Conservation (phyloP, 345 rosid species). For the Nephelium lappaceum region DNA sequence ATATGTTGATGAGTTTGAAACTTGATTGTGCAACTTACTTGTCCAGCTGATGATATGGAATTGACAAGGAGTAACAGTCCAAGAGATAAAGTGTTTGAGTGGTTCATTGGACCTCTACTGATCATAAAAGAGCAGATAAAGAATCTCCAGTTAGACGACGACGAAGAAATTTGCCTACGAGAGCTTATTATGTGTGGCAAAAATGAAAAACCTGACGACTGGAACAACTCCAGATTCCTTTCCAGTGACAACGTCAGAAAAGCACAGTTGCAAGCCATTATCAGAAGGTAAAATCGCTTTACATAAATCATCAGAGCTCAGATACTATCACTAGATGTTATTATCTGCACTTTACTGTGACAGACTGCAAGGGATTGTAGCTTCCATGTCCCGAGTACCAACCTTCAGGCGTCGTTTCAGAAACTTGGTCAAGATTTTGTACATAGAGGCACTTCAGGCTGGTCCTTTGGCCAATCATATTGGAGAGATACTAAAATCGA, state of each 20-base stretch:
- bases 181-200: constrained; percentile 46
- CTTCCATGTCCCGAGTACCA: constrained; percentile 69
- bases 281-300: constrained; percentile 55
- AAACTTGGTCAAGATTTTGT: constrained; percentile 59
- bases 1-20: neutral
- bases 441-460: constrained; percentile 58
- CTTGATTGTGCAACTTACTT: constrained; percentile 1
- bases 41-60: constrained; percentile 64
- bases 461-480: constrained; percentile 41
- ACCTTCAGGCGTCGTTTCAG: constrained; percentile 72
- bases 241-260: constrained; percentile 55
- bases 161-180: constrained; percentile 62
- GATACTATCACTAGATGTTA: neutral
- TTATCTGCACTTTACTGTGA: neutral
- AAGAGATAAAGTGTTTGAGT: constrained; percentile 64
- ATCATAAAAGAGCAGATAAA: constrained; percentile 81
- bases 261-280: constrained; percentile 85
- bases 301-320: neutral
- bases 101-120: constrained; percentile 74
- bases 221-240: constrained; percentile 63
- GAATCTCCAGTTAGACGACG: constrained; percentile 50
- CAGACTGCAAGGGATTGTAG: constrained; percentile 79
- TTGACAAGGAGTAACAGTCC: constrained; percentile 61
- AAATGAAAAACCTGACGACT: constrained; percentile 66
- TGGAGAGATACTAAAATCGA: constrained; percentile 40